These are phyloP conservation scores for Coffea humblotiana DNA, from an alignment of 305 asterid species.

Conservation along the genomic window DNA sequence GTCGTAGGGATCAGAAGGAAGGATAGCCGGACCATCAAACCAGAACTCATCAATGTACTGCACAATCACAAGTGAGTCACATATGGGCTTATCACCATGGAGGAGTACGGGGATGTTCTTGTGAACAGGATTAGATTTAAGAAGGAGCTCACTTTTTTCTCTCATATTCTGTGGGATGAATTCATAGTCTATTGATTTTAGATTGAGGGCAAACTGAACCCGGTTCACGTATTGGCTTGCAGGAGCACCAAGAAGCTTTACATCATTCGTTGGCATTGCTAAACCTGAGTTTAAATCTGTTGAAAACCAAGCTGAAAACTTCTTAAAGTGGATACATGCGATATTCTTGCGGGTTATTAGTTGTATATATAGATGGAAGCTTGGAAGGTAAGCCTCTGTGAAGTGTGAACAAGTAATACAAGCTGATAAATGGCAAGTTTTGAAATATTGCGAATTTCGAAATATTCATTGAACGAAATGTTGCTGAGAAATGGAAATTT, in stretches of 20 bases:
- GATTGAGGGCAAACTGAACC: constrained; percentile 33
- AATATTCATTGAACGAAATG: no score
- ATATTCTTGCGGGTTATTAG: no score
- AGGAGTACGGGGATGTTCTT: constrained; percentile 47
- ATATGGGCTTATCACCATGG: constrained; percentile 35
- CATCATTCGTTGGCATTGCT: constrained; percentile 21
- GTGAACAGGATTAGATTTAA: constrained; percentile 38
- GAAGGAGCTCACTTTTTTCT: background rate
- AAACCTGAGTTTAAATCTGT: background rate
- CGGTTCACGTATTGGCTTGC: constrained; percentile 29
- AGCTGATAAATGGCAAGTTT: no score
- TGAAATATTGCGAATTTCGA: no score
- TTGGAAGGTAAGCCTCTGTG: no score
- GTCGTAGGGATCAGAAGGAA: constrained; percentile 47
- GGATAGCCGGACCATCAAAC: constrained; percentile 31
- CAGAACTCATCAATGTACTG: constrained; percentile 46
- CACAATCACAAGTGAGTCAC: constrained; percentile 44
- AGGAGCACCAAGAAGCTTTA: constrained; percentile 28
- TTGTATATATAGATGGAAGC: no score
- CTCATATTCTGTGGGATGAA: constrained; percentile 9
- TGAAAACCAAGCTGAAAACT: no score
- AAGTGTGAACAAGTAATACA: no score
- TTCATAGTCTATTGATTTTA: constrained; percentile 31
- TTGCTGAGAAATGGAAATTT: no score
- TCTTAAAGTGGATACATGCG: no score